Conservation (phyloP, 768 basidiomycete genomes). For the Xerocomellus dryophilus region DNA sequence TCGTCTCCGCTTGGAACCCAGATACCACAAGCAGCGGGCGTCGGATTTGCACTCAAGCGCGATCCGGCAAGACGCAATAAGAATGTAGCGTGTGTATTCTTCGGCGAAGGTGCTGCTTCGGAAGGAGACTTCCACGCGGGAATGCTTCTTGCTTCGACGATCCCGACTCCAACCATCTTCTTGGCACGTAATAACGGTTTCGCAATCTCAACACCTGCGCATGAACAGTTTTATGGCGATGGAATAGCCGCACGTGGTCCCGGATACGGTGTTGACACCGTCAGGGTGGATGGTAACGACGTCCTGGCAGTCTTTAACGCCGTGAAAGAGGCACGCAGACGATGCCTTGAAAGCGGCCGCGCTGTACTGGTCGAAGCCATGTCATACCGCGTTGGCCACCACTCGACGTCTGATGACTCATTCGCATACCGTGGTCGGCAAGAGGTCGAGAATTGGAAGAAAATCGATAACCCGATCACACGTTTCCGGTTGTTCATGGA, state of each 20-base stretch:
- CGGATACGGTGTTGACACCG: conserved; percentile 85
- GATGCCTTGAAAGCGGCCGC: conserved; percentile 73
- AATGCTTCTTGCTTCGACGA: conserved; percentile 71
- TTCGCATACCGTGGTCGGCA: conserved; percentile 87
- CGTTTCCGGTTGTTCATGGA: conserved; percentile 87
- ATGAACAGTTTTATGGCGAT: conserved; percentile 89
- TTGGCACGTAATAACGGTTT: conserved; percentile 86
- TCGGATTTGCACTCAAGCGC: conserved; percentile 84
- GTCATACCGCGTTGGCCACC: conserved; percentile 93
- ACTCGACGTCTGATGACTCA: conserved; percentile 93
- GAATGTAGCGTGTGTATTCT: conserved; percentile 83
- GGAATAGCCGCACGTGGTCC: conserved; percentile 91
- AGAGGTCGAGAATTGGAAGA: conserved; percentile 90
- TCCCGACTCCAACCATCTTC: conserved; percentile 71
- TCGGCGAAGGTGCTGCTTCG: conserved; percentile 92
- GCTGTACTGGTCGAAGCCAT: conserved; percentile 87
- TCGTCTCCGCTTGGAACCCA: conserved; percentile 93
- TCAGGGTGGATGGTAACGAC: conserved; percentile 94
- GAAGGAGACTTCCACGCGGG: conserved; percentile 97
- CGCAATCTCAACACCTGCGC: conserved; percentile 88
- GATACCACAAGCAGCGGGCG: conserved; percentile 92
- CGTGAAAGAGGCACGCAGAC: conserved; percentile 64
- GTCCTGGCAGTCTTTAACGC: conserved; percentile 77
- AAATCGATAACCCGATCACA: conserved; percentile 83
- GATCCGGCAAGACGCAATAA: conserved; percentile 63